These are phyloP conservation scores for Ustilago bromivora DNA, from an alignment of 1,284 basidiomycete genomes.

Conservation along the genomic window DNA sequence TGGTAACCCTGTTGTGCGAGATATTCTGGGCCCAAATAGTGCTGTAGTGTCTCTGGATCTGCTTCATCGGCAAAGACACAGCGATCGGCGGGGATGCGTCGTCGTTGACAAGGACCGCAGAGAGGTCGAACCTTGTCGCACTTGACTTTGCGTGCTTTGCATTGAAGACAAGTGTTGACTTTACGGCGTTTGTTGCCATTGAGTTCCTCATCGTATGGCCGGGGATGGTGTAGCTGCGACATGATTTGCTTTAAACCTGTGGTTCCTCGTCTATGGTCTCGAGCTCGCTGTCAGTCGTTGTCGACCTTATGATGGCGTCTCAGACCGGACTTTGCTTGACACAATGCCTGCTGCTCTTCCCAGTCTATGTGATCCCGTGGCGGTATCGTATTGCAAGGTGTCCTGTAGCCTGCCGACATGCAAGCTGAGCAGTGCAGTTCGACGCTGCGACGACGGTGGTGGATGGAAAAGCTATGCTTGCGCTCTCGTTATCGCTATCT, in stretches of 20 bases:
- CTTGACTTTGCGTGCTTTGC: conserved; percentile 63
- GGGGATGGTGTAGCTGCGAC: conserved; percentile 39
- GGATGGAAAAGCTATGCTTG: background rate
- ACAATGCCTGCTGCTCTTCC: background rate
- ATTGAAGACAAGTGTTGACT: conserved; percentile 67
- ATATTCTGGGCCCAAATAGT: conserved; percentile 41
- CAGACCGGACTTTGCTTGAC: background rate
- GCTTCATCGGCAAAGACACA: conserved; percentile 62
- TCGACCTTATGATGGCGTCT: background rate
- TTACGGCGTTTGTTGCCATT: conserved; percentile 59
- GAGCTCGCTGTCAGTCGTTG: background rate
- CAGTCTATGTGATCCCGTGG: background rate
- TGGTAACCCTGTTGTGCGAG: conserved; percentile 42
- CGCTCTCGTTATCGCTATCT: background rate
- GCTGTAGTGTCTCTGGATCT: conserved; percentile 49
- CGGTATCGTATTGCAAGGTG: background rate
- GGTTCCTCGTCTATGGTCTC: background rate
- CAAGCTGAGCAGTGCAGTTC: background rate
- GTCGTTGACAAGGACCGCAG: conserved; percentile 64
- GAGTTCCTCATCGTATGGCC: conserved; percentile 39
- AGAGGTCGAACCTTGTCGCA: conserved; percentile 65
- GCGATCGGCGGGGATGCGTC: conserved; percentile 55
- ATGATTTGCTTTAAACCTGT: background rate
- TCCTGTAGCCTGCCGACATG: background rate
- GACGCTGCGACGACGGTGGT: background rate